These are phyloP conservation scores for Rutstroemia sp. DNA, from an alignment of 2,329 filamentous ascomycete species.

Conservation along the genomic window DNA sequence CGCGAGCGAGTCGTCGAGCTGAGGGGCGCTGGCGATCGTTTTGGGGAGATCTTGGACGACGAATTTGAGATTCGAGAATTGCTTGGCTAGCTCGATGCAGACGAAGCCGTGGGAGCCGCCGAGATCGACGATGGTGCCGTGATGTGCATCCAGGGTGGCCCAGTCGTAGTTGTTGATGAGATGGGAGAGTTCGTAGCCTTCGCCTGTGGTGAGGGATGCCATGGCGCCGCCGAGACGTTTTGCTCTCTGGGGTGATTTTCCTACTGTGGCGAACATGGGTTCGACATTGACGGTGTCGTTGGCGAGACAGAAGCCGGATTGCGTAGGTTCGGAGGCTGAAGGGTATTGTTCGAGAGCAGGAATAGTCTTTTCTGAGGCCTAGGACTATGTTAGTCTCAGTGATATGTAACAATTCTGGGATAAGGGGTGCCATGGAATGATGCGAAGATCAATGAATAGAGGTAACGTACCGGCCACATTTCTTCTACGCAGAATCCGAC, in stretches of 20 bases:
- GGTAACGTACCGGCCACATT: slow-evolving; percentile 30
- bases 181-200: slow-evolving; percentile 47
- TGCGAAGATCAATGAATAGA: background rate
- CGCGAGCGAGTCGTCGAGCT: slow-evolving; percentile 34
- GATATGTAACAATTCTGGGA: background rate
- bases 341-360: slow-evolving; percentile 39
- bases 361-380: slow-evolving; percentile 40
- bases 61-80: slow-evolving; percentile 44
- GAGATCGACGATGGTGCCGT: slow-evolving; percentile 48
- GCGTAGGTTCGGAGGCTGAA: slow-evolving; percentile 40
- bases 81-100: slow-evolving; percentile 45
- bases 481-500: slow-evolving; percentile 49
- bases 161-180: slow-evolving; percentile 49
- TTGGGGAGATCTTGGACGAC: slow-evolving; percentile 46
- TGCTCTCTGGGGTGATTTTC: slow-evolving; percentile 40
- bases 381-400: slow-evolving; percentile 20
- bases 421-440: no score
- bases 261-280: slow-evolving; percentile 47
- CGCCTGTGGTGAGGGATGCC: slow-evolving; percentile 45
- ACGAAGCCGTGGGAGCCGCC: slow-evolving; percentile 53
- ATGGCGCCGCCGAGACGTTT: slow-evolving; percentile 48
- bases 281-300: slow-evolving; percentile 43
- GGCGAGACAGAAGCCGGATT: slow-evolving; percentile 44
- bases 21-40: slow-evolving; percentile 41
- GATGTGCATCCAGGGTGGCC: slow-evolving; percentile 35